Conservation (phyloP, 1,284 basidiomycete genomes). For the Mycena sp. region DNA sequence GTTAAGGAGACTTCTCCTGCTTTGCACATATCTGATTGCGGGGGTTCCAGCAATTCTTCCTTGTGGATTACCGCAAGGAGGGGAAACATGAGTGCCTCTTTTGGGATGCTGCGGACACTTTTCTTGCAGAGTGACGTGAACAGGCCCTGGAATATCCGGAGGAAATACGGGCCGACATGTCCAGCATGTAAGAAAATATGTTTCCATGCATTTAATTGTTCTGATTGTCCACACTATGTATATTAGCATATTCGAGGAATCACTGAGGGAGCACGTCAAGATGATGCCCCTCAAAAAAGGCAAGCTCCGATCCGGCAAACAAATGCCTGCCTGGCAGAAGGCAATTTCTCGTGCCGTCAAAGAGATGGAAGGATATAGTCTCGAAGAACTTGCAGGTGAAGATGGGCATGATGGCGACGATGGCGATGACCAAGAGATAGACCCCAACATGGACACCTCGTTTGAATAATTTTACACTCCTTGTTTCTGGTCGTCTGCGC, state of each 20-base stretch:
- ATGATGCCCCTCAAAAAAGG: not conserved
- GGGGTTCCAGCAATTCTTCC: not conserved
- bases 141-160: not conserved
- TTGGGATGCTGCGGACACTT: not conserved
- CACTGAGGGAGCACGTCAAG: not conserved
- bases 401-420: not conserved
- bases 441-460: too few relatives aligned
- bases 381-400: not conserved
- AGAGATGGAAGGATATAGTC: conserved; percentile 4
- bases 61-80: not conserved
- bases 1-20: too few relatives aligned
- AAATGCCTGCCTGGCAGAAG: not conserved
- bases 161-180: not conserved
- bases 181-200: too few relatives aligned
- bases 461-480: too few relatives aligned
- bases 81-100: not conserved
- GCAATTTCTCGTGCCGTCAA: not conserved
- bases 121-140: not conserved
- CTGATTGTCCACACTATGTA: not conserved
- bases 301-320: not conserved
- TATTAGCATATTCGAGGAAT: not conserved
- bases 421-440: too few relatives aligned
- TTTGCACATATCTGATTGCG: too few relatives aligned
- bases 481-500: too few relatives aligned
- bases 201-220: too few relatives aligned